A percentile compares a stretch with the other conserved stretches of the same genome.
Evolutionary conservation across 2,329 filamentous ascomycete genomes (phyloP).

Genomic region (Fusarium verrucosum): DNA sequence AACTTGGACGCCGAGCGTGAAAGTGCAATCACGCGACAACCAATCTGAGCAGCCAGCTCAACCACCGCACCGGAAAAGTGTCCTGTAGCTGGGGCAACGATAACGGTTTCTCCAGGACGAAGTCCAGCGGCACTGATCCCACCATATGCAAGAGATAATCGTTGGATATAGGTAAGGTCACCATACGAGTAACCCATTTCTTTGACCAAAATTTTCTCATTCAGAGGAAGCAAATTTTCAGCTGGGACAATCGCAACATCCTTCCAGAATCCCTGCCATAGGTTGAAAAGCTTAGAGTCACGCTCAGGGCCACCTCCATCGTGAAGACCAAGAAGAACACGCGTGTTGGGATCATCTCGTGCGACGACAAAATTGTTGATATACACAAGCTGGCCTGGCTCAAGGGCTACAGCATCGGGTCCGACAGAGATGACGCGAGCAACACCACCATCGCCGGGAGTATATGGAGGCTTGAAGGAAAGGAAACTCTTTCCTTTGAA

Average conservation of each 20-base stretch:
- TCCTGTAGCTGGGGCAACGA: conserved; percentile 27
- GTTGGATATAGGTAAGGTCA: conserved; percentile 30
- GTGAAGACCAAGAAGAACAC: conserved; percentile 20
- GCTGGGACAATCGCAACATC: conserved; percentile 3
- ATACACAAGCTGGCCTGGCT: conserved; percentile 25
- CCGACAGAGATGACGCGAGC: conserved; percentile 24
- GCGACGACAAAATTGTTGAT: conserved; percentile 20
- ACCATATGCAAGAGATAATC: conserved; percentile 25
- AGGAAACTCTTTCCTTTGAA: conserved; percentile 24
- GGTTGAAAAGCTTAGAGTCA: conserved; percentile 14
- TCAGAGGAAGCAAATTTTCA: conserved; percentile 19
- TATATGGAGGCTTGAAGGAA: conserved; percentile 4
- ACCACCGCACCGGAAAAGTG: conserved; percentile 32
- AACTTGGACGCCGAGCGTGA: conserved; percentile 15
- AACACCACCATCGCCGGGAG: conserved; percentile 1
- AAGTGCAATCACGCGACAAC: conserved; percentile 32
- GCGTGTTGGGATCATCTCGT: conserved; percentile 17
- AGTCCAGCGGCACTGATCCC: conserved; percentile 13
- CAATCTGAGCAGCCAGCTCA: conserved; percentile 29
- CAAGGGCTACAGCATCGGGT: conserved; percentile 6
- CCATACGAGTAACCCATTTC: conserved; percentile 28
- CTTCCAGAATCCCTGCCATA: conserved; percentile 29
- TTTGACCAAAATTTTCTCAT: conserved; percentile 5
- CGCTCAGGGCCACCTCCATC: conserved; percentile 6
- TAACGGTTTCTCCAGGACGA: conserved; percentile 17